These are phyloP conservation scores for Sporothrix globosa DNA, from an alignment of 2,329 filamentous ascomycete genomes.

Conservation along the genomic window DNA sequence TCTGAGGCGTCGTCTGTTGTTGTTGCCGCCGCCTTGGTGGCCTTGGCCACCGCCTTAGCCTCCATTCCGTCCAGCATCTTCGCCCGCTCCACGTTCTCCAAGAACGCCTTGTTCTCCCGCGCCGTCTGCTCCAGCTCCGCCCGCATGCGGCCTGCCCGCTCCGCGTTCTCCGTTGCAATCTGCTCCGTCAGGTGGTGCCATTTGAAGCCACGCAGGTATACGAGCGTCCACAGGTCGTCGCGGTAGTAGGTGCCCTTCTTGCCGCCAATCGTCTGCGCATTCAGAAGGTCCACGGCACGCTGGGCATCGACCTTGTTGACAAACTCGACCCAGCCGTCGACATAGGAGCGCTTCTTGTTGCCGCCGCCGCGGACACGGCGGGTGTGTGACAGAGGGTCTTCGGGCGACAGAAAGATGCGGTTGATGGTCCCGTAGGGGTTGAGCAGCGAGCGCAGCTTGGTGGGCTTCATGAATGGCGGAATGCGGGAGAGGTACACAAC, in stretches of 20 bases:
- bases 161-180: conserved; percentile 79
- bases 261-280: conserved; percentile 76
- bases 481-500: conserved; percentile 83
- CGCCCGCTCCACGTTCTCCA: conserved; percentile 75
- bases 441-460: conserved; percentile 74
- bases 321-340: conserved; percentile 88
- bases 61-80: conserved; percentile 80
- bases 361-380: conserved; percentile 72
- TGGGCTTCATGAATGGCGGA: conserved; percentile 86
- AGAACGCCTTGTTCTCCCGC: conserved; percentile 79
- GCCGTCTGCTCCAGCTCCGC: conserved; percentile 76
- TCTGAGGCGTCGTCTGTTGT: conserved; percentile 36
- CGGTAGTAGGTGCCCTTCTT: conserved; percentile 84
- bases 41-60: conserved; percentile 57
- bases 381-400: conserved; percentile 68
- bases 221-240: conserved; percentile 83
- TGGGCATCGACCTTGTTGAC: conserved; percentile 75
- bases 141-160: conserved; percentile 72
- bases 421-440: conserved; percentile 75
- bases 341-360: conserved; percentile 81
- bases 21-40: conserved; percentile 37
- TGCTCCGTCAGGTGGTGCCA: conserved; percentile 76
- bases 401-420: conserved; percentile 77
- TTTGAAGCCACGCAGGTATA: conserved; percentile 82
- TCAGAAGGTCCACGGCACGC: conserved; percentile 73